Evolutionary conservation across 129 eudicot species (phyloP).

Genomic region (Lonicera japonica): DNA sequence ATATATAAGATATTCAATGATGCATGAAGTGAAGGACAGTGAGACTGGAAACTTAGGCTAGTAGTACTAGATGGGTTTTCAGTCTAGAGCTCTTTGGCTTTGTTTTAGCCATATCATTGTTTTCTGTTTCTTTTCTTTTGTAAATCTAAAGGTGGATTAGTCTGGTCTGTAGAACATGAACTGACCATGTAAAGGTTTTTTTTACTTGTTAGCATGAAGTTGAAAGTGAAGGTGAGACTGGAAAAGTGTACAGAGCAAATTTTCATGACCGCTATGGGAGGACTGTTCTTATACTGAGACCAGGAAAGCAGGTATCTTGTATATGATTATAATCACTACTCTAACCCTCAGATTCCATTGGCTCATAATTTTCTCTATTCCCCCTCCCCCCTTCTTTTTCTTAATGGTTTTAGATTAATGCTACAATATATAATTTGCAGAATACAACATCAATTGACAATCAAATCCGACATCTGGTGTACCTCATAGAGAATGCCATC

Average conservation of each 20-base stretch:
- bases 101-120: too few species aligned
- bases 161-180: not conserved
- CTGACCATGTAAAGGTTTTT: conserved; percentile 9
- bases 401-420: not conserved
- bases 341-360: not conserved
- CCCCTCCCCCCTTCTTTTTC: too few species aligned
- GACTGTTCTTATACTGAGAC: conserved; percentile 72
- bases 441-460: conserved; percentile 64
- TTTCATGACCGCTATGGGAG: conserved; percentile 82
- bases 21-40: not conserved
- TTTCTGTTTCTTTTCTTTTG: too few species aligned
- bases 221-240: conserved; percentile 87
- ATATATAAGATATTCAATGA: not conserved
- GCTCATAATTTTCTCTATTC: too few species aligned
- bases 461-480: conserved; percentile 69
- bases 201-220: conserved; percentile 52
- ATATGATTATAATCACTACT: not conserved
- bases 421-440: conserved; percentile 24
- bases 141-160: too few species aligned
- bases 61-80: too few species aligned
- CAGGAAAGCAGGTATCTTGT: conserved; percentile 76
- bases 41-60: too few species aligned
- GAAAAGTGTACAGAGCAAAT: conserved; percentile 71
- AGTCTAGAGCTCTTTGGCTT: too few species aligned
- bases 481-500: conserved; percentile 74